Conservation (phyloP, 176 grass and related monocot genomes). For the Zea mays region Zm-B73-REFERENCE-NAM-5.0 NC_050099.1:230078501-230079000, state of each 20-base stretch:
- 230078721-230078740: not conserved
- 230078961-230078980: no score
- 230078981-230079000: no score
- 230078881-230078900: no score
- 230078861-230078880: no score
- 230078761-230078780: not conserved
- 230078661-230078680: not conserved
- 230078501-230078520: not conserved
- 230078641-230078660: not conserved
- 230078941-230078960: no score
- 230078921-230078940: no score
- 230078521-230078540: not conserved
- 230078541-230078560: not conserved
- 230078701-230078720: not conserved
- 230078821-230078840: not conserved
- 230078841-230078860: not conserved
- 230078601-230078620: constrained; percentile 28
- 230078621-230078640: not conserved
- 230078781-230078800: not conserved
- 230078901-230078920: no score
- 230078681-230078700: constrained; percentile 20
- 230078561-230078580: constrained; percentile 56
- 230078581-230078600: constrained; percentile 28
- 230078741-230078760: not conserved
- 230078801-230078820: constrained; percentile 24